Percentiles rank a stretch among this genome's conserved stretches.
Conservation (phyloP, 2,329 filamentous ascomycete species). For the Fusarium hainanense region DNA sequence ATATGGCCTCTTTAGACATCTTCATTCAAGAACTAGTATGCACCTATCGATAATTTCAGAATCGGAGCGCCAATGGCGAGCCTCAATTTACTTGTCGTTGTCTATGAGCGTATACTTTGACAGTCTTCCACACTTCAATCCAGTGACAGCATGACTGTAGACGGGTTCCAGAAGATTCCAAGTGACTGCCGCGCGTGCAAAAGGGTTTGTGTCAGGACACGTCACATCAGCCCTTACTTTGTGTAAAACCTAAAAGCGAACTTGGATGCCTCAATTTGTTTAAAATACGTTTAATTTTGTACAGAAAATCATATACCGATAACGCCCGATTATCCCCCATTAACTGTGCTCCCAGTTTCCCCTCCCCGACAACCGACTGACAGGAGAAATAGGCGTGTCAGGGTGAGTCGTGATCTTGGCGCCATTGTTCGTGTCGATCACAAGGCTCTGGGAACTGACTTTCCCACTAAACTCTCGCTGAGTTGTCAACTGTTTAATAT, state of each 20-base stretch:
- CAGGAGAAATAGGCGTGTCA: not conserved
- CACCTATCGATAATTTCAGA: no score
- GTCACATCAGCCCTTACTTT: not conserved
- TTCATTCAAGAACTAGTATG: not conserved
- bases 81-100: not conserved
- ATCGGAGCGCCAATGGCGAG: no score
- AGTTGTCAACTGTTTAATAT: not conserved
- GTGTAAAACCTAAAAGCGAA: not conserved
- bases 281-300: not conserved
- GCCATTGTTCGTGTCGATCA: not conserved
- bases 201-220: not conserved
- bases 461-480: not conserved
- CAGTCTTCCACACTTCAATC: fast-evolving
- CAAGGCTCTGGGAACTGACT: not conserved
- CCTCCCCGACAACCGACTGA: not conserved
- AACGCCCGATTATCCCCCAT: not conserved
- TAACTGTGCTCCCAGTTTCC: not conserved
- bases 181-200: not conserved
- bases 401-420: not conserved
- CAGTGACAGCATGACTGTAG: not conserved
- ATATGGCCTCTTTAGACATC: no score
- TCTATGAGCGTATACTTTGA: not conserved
- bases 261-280: not conserved
- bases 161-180: not conserved
- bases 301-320: not conserved